Base-by-base conservation (phyloP, 345 rosid species). In the Trapa bicornis region DNA sequence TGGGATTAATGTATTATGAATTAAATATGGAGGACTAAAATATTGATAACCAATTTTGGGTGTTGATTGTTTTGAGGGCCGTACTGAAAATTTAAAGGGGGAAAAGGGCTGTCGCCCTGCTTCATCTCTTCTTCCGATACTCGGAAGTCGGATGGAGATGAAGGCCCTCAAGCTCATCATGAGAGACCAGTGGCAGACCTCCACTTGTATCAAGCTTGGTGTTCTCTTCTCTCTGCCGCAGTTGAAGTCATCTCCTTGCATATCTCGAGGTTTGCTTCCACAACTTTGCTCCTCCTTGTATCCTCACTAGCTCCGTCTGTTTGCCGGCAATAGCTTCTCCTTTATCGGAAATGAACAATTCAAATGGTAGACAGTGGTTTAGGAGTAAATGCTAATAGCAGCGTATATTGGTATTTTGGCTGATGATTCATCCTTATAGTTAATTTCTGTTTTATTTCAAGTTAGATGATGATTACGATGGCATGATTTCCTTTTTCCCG, bases 261-360 rank as follows among this genome's bases (percentile, higher is more conserved):
- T 68, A 68, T 68, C 71, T 61, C 45, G 65, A 43, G 71, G 71
- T 68, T 5, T 38, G 71, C 45, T 11, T 10, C 67, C 61, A 4
- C 61, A 4, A 1, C 43, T 8, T 3, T 57, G 61, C 35, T 57
- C 37, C 37, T 57, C 61, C 35, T 22, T 57, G 1, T 29, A 5
- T 29, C 4, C 7, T 1, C n/a, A 42, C 9, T 39, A 5, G 12
- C 66, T 64, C 22, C 7, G 0, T 37, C 5, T 5, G 2, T 42
- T 15, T 41, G 36, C 29, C 29, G 29, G 29, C 29, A 22, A 22
- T 22, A 22, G 35, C 45, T n/a, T 62, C 43, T 37, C 43, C 7
- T 37, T 36, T 10, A 10, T 62, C 17, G 29, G 29, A 22, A 37
- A 62, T 37, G 1, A n/a, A 52, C 57, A 15, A 29, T 52, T 17